Evolutionary conservation across 2,329 filamentous ascomycete genomes (phyloP).

Genomic region (Cytospora piceae): DNA sequence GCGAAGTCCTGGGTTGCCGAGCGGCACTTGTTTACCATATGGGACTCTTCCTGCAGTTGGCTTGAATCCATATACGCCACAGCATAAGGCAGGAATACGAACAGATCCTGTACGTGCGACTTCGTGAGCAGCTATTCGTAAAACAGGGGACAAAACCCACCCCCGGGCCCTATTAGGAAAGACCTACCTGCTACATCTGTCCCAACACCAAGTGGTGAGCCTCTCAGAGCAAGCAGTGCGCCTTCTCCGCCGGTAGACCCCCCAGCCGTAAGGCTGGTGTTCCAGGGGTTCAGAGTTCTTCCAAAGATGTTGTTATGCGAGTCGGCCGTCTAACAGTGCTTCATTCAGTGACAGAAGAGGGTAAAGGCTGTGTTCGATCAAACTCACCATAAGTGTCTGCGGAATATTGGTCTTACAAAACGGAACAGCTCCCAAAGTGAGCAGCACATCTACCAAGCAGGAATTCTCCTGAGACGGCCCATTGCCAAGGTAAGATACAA

Average conservation of each 20-base stretch:
- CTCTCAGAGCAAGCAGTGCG: conserved; percentile 29
- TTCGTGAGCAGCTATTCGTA: background rate
- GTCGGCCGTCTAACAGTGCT: conserved; percentile 22
- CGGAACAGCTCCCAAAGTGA: conserved; percentile 30
- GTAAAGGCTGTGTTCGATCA: background rate
- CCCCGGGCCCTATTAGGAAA: too few relatives aligned
- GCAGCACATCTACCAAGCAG: conserved; percentile 29
- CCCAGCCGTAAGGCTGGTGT: conserved; percentile 28
- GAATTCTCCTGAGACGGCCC: conserved; percentile 29
- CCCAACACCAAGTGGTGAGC: conserved; percentile 31
- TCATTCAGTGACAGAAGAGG: background rate
- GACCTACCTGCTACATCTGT: conserved; percentile 30
- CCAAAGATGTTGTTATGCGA: conserved; percentile 31
- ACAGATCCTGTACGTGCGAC: conserved; percentile 28
- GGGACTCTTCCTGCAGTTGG: conserved; percentile 27
- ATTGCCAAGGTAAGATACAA: conserved; percentile 27
- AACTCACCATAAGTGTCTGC: conserved; percentile 30
- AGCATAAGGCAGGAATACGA: conserved; percentile 31
- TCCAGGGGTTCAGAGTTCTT: conserved; percentile 26
- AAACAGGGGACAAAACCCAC: too few relatives aligned
- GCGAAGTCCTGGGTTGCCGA: conserved; percentile 25
- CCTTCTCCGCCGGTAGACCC: conserved; percentile 32
- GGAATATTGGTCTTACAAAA: conserved; percentile 33
- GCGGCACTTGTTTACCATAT: conserved; percentile 27
- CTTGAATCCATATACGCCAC: conserved; percentile 31